Percentiles rank a stretch among this genome's conserved stretches.
Conservation (phyloP, 2,329 filamentous ascomycete species). For the Atkinsonella texensis region DNA sequence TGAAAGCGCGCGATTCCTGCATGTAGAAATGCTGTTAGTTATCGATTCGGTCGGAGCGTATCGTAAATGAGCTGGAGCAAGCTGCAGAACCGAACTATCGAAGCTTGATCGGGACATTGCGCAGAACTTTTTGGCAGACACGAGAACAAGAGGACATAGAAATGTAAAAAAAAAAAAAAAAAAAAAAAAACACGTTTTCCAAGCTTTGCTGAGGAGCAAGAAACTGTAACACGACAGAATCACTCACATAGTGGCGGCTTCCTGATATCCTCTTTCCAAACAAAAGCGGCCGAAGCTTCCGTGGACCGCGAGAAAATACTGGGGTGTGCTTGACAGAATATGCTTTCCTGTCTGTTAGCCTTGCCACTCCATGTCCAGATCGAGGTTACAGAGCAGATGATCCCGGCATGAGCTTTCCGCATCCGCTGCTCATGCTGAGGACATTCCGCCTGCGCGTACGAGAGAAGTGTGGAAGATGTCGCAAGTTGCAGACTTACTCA, state of each 20-base stretch:
- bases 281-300: not conserved
- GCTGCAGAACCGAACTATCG: slow-evolving; percentile 15
- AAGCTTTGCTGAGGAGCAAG: not conserved
- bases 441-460: not conserved
- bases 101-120: slow-evolving; percentile 22
- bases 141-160: too few species aligned
- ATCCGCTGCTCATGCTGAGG: not conserved
- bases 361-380: not conserved
- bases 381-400: too few species aligned
- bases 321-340: not conserved
- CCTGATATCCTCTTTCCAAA: not conserved
- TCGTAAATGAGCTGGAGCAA: slow-evolving; percentile 10
- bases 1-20: slow-evolving; percentile 62
- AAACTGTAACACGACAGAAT: not conserved
- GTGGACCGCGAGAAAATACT: not conserved
- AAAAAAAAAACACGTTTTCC: not conserved
- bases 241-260: slow-evolving; percentile 8
- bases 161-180: not conserved
- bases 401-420: not conserved
- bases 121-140: not conserved
- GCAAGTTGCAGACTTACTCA: not conserved
- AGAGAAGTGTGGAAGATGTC: not conserved
- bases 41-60: slow-evolving; percentile 10
- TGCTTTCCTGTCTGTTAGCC: not conserved
- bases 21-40: slow-evolving; percentile 15